A percentile compares a stretch with the other conserved stretches of the same genome.
phyloP scores from a whole-genome alignment of 2,329 filamentous ascomycete species.

The Aspergillus sp. region DNA sequence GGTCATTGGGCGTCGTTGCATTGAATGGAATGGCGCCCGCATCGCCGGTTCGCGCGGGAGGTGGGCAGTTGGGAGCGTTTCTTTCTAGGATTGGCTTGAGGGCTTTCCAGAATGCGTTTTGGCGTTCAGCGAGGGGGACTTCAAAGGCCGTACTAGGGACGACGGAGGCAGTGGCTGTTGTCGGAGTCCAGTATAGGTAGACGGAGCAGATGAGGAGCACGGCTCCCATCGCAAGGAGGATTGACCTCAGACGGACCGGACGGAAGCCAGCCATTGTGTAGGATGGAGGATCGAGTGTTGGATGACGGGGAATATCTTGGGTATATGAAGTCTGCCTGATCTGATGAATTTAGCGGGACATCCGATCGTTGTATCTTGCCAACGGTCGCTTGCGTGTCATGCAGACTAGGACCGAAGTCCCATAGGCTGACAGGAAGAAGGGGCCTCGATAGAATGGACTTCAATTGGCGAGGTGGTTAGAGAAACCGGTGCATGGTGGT shows the following conservation, averaged over 20 bases:
- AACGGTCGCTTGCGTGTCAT: too few relatives aligned
- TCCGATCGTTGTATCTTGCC: too few relatives aligned
- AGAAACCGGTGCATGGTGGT: too few relatives aligned
- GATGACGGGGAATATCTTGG: too few relatives aligned
- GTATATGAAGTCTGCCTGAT: too few relatives aligned
- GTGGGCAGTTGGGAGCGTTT: conserved; percentile 25
- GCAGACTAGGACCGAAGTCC: too few relatives aligned
- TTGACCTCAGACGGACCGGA: conserved; percentile 22
- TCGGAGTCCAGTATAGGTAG: conserved; percentile 33
- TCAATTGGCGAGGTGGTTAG: too few relatives aligned
- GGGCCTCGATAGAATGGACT: too few relatives aligned
- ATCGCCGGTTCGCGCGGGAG: conserved; percentile 20
- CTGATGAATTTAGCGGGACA: too few relatives aligned
- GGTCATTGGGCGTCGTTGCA: conserved; percentile 19
- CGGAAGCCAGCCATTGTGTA: conserved; percentile 21
- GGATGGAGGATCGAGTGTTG: neutral
- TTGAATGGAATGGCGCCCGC: conserved; percentile 24
- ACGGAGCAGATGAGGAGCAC: conserved; percentile 28
- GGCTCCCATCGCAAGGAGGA: conserved; percentile 23
- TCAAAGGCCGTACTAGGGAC: conserved; percentile 30
- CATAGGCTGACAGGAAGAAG: too few relatives aligned
- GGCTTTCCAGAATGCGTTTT: conserved; percentile 33
- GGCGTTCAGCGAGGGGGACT: conserved; percentile 29
- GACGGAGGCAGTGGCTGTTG: conserved; percentile 25
- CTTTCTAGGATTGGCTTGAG: conserved; percentile 29